Conservation (phyloP, 768 basidiomycete species). For the Lactarius tabidus region DNA sequence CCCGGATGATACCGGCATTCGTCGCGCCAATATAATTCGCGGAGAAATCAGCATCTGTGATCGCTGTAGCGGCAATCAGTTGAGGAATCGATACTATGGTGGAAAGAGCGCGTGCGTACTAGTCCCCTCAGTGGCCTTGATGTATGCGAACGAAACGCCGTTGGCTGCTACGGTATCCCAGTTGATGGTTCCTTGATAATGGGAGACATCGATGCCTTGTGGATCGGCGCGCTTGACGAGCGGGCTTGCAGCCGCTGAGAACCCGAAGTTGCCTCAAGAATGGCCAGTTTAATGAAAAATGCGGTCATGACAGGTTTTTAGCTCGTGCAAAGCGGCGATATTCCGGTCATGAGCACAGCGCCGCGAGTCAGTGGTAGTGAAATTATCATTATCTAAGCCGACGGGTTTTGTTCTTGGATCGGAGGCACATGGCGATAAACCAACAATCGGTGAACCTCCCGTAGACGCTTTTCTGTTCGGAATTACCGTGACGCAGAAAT, state of each 20-base stretch:
- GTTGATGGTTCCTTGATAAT: constrained; percentile 45
- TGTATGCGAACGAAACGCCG: constrained; percentile 54
- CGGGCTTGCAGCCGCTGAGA: background rate
- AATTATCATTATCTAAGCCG: background rate
- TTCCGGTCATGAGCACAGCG: background rate
- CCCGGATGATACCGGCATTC: constrained; percentile 53
- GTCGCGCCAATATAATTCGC: constrained; percentile 55
- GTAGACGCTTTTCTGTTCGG: background rate
- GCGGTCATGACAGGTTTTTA: background rate
- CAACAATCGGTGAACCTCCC: background rate
- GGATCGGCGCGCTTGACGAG: constrained; percentile 38
- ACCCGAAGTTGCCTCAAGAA: background rate
- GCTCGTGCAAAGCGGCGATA: background rate
- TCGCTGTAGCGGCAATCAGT: constrained; percentile 28
- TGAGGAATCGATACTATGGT: constrained; percentile 20
- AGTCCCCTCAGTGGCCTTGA: constrained; percentile 68
- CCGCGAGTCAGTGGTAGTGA: background rate
- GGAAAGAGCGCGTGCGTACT: constrained; percentile 31
- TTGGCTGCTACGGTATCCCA: constrained; percentile 50
- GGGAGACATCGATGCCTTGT: constrained; percentile 54
- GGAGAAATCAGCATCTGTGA: constrained; percentile 42
- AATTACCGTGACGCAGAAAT: background rate
- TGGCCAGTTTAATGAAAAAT: background rate
- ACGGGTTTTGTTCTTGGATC: background rate
- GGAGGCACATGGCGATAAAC: background rate